Evolutionary conservation across 768 basidiomycete genomes (phyloP), one percentile per base, ranked within the genome.

Genomic region (Trametes villosa): DNA sequence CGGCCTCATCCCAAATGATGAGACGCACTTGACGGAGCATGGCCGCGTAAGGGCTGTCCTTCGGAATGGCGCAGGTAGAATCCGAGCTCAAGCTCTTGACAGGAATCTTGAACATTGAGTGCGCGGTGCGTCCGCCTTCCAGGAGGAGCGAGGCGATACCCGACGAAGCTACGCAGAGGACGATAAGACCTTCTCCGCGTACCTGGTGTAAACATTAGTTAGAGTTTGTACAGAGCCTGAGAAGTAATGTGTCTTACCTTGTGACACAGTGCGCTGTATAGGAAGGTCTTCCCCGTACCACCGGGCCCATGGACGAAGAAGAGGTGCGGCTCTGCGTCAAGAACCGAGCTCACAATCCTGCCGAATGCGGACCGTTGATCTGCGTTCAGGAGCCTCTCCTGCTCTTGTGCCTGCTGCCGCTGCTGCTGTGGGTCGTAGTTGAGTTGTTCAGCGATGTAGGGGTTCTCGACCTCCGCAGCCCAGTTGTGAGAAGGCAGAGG

Each of bases 101-200:
- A 0, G 81, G 82, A 40, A 83, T 80, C 55, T 80, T 78, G 71
- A 84, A 83, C 9, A 63, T 65, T 0, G 79, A 82, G 61, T 85
- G 79, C 0, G 80, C 72, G 24, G 83, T 85, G 2, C 74, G 67
- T 1, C 82, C 83, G 45, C 78, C 76, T 9, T 50, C 58, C 0
- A 83, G 66, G 0, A 84, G 70, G 12, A 82, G 66, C 1, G 82
- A 70, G 9, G 82, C 78, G 54, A 84, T 78, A 0, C 81, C 81
- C 36, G 81, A 56, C 8, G 54, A 56, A 4, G 54, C 44, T 5
- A 47, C 54, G 36, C 44, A 46, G 8, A 56, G 44, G 13, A 46
- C 54, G 17, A 56, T 34, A 1, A 33, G 22, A 0, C 71, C 70
- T 11, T 68, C 46, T 8, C 62, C 62, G 13, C 70, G 61, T 1